phyloP scores from a whole-genome alignment of 2,329 filamentous ascomycete genomes.

The Ceratocystis ficicola region DNA sequence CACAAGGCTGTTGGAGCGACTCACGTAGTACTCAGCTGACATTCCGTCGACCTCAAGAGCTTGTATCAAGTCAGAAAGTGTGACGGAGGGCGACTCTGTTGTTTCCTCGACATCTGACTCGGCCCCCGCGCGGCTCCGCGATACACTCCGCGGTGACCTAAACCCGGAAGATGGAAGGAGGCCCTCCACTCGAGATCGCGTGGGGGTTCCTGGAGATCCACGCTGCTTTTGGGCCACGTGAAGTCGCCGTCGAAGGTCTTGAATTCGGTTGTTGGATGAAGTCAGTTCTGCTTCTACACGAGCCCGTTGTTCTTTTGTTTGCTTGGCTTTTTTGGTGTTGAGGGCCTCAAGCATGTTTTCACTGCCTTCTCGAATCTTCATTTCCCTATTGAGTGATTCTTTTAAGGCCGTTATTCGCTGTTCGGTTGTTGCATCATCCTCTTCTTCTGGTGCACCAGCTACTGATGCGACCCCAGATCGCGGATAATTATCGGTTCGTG shows the following conservation, averaged over 20 bases:
- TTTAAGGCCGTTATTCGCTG: constrained; percentile 63
- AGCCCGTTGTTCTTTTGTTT: constrained; percentile 72
- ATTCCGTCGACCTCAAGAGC: constrained; percentile 79
- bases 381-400: constrained; percentile 83
- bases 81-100: constrained; percentile 79
- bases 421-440: constrained; percentile 46
- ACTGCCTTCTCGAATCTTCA: constrained; percentile 95
- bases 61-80: constrained; percentile 79
- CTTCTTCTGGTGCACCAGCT: constrained; percentile 41
- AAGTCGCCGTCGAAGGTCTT: constrained; percentile 48
- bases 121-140: constrained; percentile 42
- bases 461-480: constrained; percentile 17
- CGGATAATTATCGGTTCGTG: constrained; percentile 39
- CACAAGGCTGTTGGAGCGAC: constrained; percentile 82
- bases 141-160: constrained; percentile 46
- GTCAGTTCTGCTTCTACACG: constrained; percentile 80
- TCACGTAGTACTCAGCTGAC: constrained; percentile 89
- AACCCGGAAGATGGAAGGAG: constrained; percentile 37
- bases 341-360: constrained; percentile 96
- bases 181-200: constrained; percentile 39
- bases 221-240: constrained; percentile 45
- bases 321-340: constrained; percentile 88
- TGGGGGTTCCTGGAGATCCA: constrained; percentile 39
- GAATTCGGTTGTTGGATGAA: constrained; percentile 66
- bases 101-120: constrained; percentile 55